Evolutionary conservation across 2,329 filamentous ascomycete species (phyloP).

Genomic region (Colletotrichum godetiae): DNA sequence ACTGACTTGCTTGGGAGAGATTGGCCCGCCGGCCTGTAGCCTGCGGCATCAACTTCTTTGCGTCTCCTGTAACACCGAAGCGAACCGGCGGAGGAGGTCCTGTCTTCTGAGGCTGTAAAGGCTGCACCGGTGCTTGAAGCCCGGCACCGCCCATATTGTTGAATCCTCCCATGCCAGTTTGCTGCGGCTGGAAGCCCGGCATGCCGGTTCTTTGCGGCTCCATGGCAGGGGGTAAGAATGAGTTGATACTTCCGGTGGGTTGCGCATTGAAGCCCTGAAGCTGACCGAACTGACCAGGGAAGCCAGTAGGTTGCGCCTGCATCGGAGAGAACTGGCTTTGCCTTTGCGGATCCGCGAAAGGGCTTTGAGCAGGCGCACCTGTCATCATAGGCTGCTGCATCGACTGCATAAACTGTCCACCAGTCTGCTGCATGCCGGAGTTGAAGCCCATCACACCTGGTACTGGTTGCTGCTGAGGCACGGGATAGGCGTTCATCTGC

Average conservation of each 20-base stretch:
- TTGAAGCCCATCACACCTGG: slow-evolving; percentile 51
- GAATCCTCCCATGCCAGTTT: slow-evolving; percentile 63
- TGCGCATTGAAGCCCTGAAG: slow-evolving; percentile 63
- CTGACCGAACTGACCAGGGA: slow-evolving; percentile 54
- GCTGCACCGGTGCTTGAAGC: slow-evolving; percentile 53
- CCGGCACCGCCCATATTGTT: slow-evolving; percentile 38
- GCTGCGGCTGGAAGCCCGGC: slow-evolving; percentile 58
- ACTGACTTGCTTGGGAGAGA: slow-evolving; percentile 95
- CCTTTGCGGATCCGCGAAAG: slow-evolving; percentile 52
- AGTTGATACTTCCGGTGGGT: slow-evolving; percentile 62
- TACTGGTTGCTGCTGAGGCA: slow-evolving; percentile 45
- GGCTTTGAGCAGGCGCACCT: slow-evolving; percentile 50
- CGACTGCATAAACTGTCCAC: slow-evolving; percentile 56
- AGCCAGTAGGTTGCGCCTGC: slow-evolving; percentile 75
- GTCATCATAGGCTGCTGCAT: slow-evolving; percentile 66
- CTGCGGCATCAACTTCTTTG: slow-evolving; percentile 85
- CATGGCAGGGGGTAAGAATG: slow-evolving; percentile 67
- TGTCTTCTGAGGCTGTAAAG: slow-evolving; percentile 60
- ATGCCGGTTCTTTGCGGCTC: slow-evolving; percentile 71
- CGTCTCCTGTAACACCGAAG: slow-evolving; percentile 81
- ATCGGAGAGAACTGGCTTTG: slow-evolving; percentile 58
- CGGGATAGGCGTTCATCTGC: slow-evolving; percentile 48
- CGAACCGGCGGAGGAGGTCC: slow-evolving; percentile 85
- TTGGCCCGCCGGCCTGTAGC: slow-evolving; percentile 91
- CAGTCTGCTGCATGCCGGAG: slow-evolving; percentile 43